Conservation (phyloP, 2,329 filamentous ascomycete species). For the Phialophora tarda region DNA sequence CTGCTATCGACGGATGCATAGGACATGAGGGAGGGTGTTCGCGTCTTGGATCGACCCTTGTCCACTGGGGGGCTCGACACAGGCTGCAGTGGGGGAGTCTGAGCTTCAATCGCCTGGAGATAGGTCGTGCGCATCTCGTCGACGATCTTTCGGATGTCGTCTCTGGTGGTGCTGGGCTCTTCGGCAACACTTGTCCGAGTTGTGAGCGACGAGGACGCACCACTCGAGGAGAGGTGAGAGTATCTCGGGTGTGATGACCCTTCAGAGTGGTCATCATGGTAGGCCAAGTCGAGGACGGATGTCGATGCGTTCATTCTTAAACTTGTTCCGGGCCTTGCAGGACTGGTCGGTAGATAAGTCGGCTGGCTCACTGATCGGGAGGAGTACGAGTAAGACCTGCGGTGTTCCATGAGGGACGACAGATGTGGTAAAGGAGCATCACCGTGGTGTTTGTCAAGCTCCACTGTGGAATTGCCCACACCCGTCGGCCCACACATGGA, state of each 20-base stretch:
- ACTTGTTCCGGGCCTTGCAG: slow-evolving; percentile 3
- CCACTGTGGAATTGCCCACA: slow-evolving; percentile 23
- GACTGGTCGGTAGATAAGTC: slow-evolving; percentile 1
- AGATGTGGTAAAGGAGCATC: background rate
- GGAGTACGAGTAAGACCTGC: slow-evolving; percentile 23
- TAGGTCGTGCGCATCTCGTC: slow-evolving; percentile 40
- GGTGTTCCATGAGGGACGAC: background rate
- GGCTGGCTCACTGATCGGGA: slow-evolving; percentile 19
- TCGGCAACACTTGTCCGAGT: slow-evolving; percentile 36
- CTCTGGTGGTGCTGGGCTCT: slow-evolving; percentile 33
- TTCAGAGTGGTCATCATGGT: slow-evolving; percentile 35
- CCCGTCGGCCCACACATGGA: slow-evolving; percentile 36
- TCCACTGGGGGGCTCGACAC: slow-evolving; percentile 13
- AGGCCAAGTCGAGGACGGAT: slow-evolving; percentile 26
- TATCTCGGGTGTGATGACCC: slow-evolving; percentile 32
- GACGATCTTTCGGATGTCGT: slow-evolving; percentile 40
- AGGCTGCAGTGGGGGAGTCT: slow-evolving; percentile 24
- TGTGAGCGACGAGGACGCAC: slow-evolving; percentile 35
- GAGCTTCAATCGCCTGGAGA: slow-evolving; percentile 38
- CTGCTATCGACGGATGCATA: slow-evolving; percentile 31
- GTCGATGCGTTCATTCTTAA: slow-evolving; percentile 17
- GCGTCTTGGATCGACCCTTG: slow-evolving; percentile 30
- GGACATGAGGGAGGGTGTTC: slow-evolving; percentile 31
- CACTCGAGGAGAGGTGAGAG: slow-evolving; percentile 36
- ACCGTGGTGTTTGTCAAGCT: slow-evolving; percentile 18